phyloP scores from a whole-genome alignment of 176 grass and related monocot genomes.

The Dendrocalamus sinicus region DNA sequence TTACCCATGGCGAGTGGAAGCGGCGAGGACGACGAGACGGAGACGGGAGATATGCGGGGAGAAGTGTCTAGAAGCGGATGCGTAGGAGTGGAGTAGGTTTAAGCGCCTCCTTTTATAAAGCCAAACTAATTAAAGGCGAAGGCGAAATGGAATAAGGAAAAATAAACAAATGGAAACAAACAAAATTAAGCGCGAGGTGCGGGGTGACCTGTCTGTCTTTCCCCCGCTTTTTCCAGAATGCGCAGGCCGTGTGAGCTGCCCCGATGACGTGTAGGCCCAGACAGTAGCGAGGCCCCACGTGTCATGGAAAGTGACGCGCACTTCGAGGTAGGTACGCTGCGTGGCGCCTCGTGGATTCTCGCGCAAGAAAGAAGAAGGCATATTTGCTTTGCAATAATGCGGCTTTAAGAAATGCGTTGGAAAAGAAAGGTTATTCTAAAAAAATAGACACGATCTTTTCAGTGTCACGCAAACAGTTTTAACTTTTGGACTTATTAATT shows the following conservation, averaged over 20 bases:
- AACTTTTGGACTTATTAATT: too few relatives aligned
- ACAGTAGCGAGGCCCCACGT: not conserved
- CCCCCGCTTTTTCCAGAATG: not conserved
- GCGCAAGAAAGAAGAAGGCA: conserved; percentile 15
- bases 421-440: not conserved
- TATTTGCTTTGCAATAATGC: conserved; percentile 11
- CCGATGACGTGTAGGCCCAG: conserved; percentile 2
- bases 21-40: conserved; percentile 1
- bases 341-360: conserved; percentile 19
- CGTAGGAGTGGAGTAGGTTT: conserved; percentile 2
- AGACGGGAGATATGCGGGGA: not conserved
- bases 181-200: too few relatives aligned
- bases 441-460: too few relatives aligned
- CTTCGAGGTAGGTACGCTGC: fast-evolving
- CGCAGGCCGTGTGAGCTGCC: not conserved
- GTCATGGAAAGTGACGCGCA: not conserved
- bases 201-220: conserved; percentile 35
- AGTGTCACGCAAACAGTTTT: too few relatives aligned
- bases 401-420: not conserved
- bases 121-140: not conserved
- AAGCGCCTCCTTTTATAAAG: conserved; percentile 23
- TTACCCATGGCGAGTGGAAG: conserved; percentile 51
- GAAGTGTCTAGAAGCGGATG: conserved; percentile 35
- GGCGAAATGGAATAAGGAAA: not conserved
- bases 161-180: not conserved